Base-by-base conservation (phyloP, 495 filamentous ascomycete species). In the Letharia columbiana region DNA sequence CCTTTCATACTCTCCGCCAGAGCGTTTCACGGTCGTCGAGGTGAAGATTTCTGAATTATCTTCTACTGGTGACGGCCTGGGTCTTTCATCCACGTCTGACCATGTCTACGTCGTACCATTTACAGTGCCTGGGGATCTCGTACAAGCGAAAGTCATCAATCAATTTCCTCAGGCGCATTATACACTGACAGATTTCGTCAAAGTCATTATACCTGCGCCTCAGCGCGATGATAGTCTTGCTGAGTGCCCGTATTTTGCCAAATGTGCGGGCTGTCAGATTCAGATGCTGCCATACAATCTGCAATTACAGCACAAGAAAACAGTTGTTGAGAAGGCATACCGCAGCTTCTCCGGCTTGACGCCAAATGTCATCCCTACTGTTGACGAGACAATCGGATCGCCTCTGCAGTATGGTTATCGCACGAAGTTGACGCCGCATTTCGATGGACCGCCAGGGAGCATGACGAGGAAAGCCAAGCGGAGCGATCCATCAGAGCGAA, bases 401-500 rank as follows among this genome's bases (percentile, higher is more conserved):
- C 94, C 94, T 1, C 74, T 96, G 67, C 85, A 96, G 74, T 98
- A 96, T 77, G 86, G 87, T 61, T 98, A 98, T 77, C 87, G 94
- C 45, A 98, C 94, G 17, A 98, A 98, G 74, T 81, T 98, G 45
- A 98, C 94, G 8, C 94, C 94, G 2, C 94, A 98, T 75, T 98
- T 97, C 69, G 87, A 94, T 71, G 87, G 82, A 0, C 90, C 90
- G 4, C 75, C 78, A 18, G 77, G 75, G 23, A 74, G 73, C 23
- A 76, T 71, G 15, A 77, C 76, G 23, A 80, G 75, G 71, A 72
- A 73, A 69, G 81, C 73, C 40, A 74, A 74, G 40, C 72, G 74
- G 61, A 56, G 52, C 23, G 60, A 69, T 63, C 64, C 33, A 20
- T 49, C 65, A 37, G 69, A 72, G 33, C 70, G 75, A 17, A 81